Evolutionary conservation across 345 rosid genomes (phyloP).

Genomic region (Cochlearia excelsa): DNA sequence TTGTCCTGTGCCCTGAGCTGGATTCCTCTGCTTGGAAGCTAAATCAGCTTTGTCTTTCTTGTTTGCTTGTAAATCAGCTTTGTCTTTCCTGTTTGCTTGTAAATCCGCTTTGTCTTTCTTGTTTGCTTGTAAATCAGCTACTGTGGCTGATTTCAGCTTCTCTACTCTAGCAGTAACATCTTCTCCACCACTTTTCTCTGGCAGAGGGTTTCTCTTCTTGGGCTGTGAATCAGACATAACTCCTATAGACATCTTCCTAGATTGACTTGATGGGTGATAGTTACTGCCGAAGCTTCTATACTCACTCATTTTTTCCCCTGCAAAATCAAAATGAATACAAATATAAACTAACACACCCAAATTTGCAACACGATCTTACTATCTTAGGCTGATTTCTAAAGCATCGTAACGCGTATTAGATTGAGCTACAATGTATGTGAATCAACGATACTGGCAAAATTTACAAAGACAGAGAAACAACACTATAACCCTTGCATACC

Average conservation of each 20-base stretch:
- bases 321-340: slow-evolving; percentile 19
- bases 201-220: slow-evolving; percentile 43
- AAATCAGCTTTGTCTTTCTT: slow-evolving; percentile 16
- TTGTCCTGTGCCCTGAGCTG: slow-evolving; percentile 42
- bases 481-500: background rate
- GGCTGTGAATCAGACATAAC: slow-evolving; percentile 50
- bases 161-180: slow-evolving; percentile 34
- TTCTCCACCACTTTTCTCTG: slow-evolving; percentile 35
- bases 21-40: slow-evolving; percentile 37
- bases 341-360: background rate
- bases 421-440: slow-evolving; percentile 3
- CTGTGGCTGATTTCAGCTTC: slow-evolving; percentile 34
- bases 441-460: slow-evolving; percentile 1
- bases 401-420: background rate
- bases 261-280: slow-evolving; percentile 58
- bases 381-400: background rate
- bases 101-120: slow-evolving; percentile 12
- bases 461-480: background rate
- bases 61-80: too few relatives aligned
- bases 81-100: too few relatives aligned
- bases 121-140: slow-evolving; percentile 31
- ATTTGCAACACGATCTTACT: background rate
- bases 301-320: slow-evolving; percentile 52
- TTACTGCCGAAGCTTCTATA: slow-evolving; percentile 57
- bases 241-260: slow-evolving; percentile 85